A percentile compares a stretch with the other conserved stretches of the same genome.
Evolutionary conservation across 1,284 basidiomycete genomes (phyloP).

Genomic region (Volvariella volvacea): DNA sequence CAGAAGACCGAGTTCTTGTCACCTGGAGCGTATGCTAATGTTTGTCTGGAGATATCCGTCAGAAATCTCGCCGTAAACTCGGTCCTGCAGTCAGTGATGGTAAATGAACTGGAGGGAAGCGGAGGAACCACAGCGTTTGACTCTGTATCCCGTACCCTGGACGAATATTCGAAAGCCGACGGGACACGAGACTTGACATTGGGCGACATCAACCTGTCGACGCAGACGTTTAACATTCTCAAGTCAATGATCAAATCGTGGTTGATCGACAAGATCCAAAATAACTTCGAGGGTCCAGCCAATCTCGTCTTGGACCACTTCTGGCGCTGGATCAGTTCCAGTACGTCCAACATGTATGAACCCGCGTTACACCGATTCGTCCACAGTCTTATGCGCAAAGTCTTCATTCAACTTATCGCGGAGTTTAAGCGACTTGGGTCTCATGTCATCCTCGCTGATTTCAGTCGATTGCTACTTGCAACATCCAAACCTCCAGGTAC

Average conservation of each 20-base stretch:
- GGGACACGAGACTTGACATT: slow-evolving; percentile 74
- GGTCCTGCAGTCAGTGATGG: slow-evolving; percentile 88
- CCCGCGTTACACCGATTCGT: slow-evolving; percentile 92
- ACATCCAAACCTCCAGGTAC: slow-evolving; percentile 96
- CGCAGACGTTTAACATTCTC: slow-evolving; percentile 81
- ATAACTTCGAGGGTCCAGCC: slow-evolving; percentile 56
- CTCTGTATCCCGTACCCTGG: slow-evolving; percentile 84
- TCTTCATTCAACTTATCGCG: slow-evolving; percentile 92
- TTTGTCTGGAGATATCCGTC: slow-evolving; percentile 86
- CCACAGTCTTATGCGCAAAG: slow-evolving; percentile 96
- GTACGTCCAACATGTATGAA: slow-evolving; percentile 85
- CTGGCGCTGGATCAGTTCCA: slow-evolving; percentile 95
- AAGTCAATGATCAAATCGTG: slow-evolving; percentile 89
- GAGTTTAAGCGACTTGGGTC: slow-evolving; percentile 97
- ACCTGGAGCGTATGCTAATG: slow-evolving; percentile 88
- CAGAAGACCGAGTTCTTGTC: slow-evolving; percentile 81
- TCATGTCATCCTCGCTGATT: slow-evolving; percentile 92
- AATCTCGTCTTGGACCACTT: slow-evolving; percentile 83
- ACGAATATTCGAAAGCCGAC: slow-evolving; percentile 83
- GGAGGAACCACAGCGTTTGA: slow-evolving; percentile 92
- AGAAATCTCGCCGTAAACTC: slow-evolving; percentile 93
- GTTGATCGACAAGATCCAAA: slow-evolving; percentile 83
- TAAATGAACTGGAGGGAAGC: slow-evolving; percentile 96
- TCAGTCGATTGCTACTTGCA: slow-evolving; percentile 84
- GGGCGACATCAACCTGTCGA: slow-evolving; percentile 90